These are phyloP conservation scores for Blepharisma japonicum DNA, from an alignment of 73 alveolate genomes.

Conservation along the genomic window DNA sequence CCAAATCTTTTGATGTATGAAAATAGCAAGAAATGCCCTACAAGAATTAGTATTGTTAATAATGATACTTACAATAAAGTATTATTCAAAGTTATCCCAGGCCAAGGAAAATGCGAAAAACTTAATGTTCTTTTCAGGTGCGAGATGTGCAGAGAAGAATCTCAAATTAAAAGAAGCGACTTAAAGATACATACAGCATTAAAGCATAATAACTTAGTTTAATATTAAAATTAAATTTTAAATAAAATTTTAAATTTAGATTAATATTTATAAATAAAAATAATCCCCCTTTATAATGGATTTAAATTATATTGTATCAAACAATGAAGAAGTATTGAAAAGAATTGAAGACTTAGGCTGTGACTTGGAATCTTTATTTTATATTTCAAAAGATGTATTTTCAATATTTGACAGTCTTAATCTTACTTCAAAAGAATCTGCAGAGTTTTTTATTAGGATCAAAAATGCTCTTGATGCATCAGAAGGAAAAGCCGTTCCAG, in stretches of 20 bases:
- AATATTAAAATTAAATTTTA: too few species aligned
- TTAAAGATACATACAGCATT: too few species aligned
- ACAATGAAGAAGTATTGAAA: background rate
- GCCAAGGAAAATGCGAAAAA: background rate
- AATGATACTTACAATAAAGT: background rate
- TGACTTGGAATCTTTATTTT: constrained; percentile 3
- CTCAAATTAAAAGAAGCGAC: too few species aligned
- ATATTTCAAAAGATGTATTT: constrained; percentile 4
- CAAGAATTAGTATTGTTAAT: background rate
- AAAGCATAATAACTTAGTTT: too few species aligned
- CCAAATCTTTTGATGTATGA: constrained; percentile 1
- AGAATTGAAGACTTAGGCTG: constrained; percentile 21
- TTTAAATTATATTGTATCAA: background rate
- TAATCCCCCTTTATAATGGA: background rate
- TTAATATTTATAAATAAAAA: too few species aligned
- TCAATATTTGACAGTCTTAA: background rate
- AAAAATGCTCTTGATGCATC: background rate
- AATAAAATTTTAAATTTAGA: too few species aligned
- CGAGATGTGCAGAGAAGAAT: background rate
- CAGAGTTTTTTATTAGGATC: constrained; percentile 2
- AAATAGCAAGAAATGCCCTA: constrained; percentile 3
- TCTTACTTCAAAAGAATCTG: background rate
- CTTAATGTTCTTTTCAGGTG: background rate
- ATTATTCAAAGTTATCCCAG: constrained; percentile 6
- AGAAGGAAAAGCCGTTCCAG: background rate